Evolutionary conservation across 768 basidiomycete species (phyloP), one percentile per base, ranked within the genome.

Genomic region (Ephemerocybe angulata): DNA sequence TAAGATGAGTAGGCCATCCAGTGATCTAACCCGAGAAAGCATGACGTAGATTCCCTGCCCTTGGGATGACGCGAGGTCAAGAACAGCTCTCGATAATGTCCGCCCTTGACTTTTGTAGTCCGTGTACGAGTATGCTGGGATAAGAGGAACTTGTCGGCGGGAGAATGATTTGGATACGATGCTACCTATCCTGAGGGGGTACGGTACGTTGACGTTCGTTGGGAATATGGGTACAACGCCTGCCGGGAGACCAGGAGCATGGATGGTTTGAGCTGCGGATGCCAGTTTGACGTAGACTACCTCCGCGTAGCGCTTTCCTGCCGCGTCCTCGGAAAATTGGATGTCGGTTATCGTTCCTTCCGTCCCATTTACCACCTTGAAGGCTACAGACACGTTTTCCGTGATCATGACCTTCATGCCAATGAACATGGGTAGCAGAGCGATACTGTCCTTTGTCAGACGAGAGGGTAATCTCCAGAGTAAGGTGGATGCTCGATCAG

Each of bases 61-160:
- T 17, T 46, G 41, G 1, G 60, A 59, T 10, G 59, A 58, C 0
- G 43, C 38, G 1, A 68, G 52, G 50, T 70, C 68, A 1, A 69
- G 62, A 7, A 68, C 60, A 4, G 59, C 65, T 2, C 40, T 37
- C 0, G 60, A 37, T 12, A 70, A 46, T 2, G 67, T 61, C 3
- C 63, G 52, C 0, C 68, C 67, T 43, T 69, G 68, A 22, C 54
- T 58, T 27, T 69, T 68, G 60, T 64, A 64, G 31, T 64, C 67
- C 1, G 68, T 69, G 38, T 61, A 66, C 2, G 60, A 53, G 44
- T 67, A 69, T 19, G 64, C 65, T 0, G 66, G 69, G 0, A 65
- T 28, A 2, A 70, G 19, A 1, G 68, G 65, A 0, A 65, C n/a
- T 44, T 70, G 60, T 12, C 19, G 31, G 2, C 60, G 48, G 12